phyloP scores from a whole-genome alignment of 202 grass and related monocot genomes.

The Dendrocalamus latiflorus region DNA sequence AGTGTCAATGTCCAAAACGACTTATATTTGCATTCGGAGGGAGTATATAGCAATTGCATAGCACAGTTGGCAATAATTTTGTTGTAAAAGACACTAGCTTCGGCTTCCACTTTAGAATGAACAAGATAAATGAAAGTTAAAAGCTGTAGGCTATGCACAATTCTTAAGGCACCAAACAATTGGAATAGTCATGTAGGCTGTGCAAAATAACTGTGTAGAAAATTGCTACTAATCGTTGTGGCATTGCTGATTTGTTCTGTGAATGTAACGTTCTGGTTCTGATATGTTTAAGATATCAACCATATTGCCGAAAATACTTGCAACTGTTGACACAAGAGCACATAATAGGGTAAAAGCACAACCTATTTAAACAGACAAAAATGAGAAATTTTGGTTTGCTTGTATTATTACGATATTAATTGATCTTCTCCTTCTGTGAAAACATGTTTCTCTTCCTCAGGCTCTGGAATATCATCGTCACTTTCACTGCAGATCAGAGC shows the following conservation, averaged over 20 bases:
- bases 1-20: neutral
- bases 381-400: neutral
- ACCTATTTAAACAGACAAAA: neutral
- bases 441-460: slow-evolving; percentile 85
- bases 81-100: neutral
- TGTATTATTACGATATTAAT: slow-evolving; percentile 62
- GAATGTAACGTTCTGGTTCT: slow-evolving; percentile 1
- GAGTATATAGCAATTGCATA: neutral
- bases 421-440: slow-evolving; percentile 88
- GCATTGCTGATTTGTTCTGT: neutral
- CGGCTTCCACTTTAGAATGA: neutral
- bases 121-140: neutral
- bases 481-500: slow-evolving; percentile 84
- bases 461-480: slow-evolving; percentile 78
- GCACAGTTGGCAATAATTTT: neutral
- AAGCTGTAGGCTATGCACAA: neutral
- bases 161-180: neutral
- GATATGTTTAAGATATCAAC: neutral
- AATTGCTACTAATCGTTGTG: neutral
- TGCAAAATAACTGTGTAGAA: neutral
- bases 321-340: neutral
- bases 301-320: neutral
- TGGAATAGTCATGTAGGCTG: neutral
- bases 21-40: neutral
- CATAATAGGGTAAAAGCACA: neutral